Evolutionary conservation across 345 rosid genomes (phyloP).

Genomic region (Alliaria petiolata): DNA sequence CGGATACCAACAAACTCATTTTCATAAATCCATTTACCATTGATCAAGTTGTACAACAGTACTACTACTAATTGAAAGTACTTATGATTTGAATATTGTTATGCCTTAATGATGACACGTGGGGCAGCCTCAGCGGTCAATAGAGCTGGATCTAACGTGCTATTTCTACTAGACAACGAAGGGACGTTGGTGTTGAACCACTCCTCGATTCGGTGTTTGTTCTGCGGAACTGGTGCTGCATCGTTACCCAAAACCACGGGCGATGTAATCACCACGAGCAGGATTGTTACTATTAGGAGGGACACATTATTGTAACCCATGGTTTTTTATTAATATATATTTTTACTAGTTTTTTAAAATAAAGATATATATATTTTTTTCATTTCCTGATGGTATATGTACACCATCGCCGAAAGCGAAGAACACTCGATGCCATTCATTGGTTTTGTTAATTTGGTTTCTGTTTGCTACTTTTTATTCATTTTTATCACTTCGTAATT

Average conservation of each 20-base stretch:
- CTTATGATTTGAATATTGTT: not conserved
- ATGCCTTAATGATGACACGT: slow-evolving; percentile 23
- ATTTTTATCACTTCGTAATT: not conserved
- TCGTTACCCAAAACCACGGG: slow-evolving; percentile 25
- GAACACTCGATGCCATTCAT: not conserved
- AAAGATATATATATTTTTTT: not conserved
- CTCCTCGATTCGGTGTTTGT: slow-evolving; percentile 10
- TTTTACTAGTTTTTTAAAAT: not conserved
- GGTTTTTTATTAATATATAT: not conserved
- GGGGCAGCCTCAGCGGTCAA: slow-evolving; percentile 21
- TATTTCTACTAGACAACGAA: slow-evolving; percentile 20
- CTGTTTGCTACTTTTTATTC: slow-evolving; percentile 7
- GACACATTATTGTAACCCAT: slow-evolving; percentile 24
- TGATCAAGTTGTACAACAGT: not conserved
- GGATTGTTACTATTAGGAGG: slow-evolving; percentile 6
- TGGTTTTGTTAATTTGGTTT: not conserved
- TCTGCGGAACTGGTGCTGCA: slow-evolving; percentile 21
- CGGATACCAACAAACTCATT: not conserved
- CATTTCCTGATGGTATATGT: not conserved
- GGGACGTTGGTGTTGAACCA: slow-evolving; percentile 28
- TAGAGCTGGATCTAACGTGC: slow-evolving; percentile 14
- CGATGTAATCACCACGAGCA: slow-evolving; percentile 18
- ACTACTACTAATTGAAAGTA: not conserved
- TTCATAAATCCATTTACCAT: too few species aligned
- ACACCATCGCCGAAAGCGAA: not conserved